Conservation (phyloP, 2,329 filamentous ascomycete species). For the Neonectria neomacrospora region DNA sequence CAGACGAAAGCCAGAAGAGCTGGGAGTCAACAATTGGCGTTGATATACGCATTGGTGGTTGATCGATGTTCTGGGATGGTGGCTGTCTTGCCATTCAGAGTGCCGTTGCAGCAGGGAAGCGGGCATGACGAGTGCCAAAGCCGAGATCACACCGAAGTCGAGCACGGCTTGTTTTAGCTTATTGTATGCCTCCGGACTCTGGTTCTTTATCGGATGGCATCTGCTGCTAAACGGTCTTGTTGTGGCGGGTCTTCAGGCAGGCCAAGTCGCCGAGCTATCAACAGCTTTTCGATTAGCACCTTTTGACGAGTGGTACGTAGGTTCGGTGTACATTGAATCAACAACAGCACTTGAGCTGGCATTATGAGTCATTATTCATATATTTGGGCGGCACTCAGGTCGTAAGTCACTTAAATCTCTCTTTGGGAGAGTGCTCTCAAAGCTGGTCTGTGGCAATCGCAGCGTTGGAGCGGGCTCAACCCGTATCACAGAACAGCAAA, state of each 20-base stretch:
- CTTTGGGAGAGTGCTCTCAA: too few species aligned
- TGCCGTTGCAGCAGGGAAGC: constrained; percentile 2
- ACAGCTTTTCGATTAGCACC: background rate
- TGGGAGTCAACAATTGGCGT: too few species aligned
- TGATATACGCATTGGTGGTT: constrained; percentile 21
- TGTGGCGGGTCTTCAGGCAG: background rate
- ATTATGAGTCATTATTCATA: too few species aligned
- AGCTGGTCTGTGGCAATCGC: too few species aligned
- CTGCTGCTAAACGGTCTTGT: background rate
- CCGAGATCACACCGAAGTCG: background rate
- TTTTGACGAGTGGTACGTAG: too few species aligned
- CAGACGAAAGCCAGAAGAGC: background rate
- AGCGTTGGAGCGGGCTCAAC: too few species aligned
- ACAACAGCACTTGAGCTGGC: too few species aligned
- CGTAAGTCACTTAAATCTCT: too few species aligned
- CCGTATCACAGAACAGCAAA: too few species aligned
- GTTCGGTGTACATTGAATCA: too few species aligned
- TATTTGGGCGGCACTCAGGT: too few species aligned
- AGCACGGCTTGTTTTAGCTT: background rate
- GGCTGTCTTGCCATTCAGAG: constrained; percentile 24
- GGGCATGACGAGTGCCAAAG: background rate
- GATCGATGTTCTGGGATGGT: constrained; percentile 7
- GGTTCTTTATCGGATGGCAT: background rate
- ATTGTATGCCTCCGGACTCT: background rate
- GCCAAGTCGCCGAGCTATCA: background rate